phyloP scores from a whole-genome alignment of 208 protist genomes.

The Acanthamoeba sp. region DNA sequence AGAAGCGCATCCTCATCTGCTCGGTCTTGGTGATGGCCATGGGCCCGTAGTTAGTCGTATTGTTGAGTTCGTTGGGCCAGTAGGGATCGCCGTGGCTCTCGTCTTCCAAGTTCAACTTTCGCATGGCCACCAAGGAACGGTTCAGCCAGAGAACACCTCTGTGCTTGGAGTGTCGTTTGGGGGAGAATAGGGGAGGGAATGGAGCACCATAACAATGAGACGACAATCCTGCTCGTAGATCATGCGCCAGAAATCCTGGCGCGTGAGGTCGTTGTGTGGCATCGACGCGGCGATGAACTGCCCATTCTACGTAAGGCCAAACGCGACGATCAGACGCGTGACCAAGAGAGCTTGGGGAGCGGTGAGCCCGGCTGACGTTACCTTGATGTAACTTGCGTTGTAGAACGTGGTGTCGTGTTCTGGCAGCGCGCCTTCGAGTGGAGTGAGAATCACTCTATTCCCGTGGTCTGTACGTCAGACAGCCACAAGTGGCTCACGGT shows the following conservation, averaged over 20 bases:
- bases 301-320: neutral
- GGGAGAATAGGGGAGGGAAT: too few relatives aligned
- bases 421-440: neutral
- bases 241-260: slow-evolving; percentile 40
- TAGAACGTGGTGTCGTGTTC: slow-evolving; percentile 33
- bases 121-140: neutral
- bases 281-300: slow-evolving; percentile 40
- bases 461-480: neutral
- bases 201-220: slow-evolving; percentile 17
- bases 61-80: slow-evolving; percentile 30
- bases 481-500: too few relatives aligned
- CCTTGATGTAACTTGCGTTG: slow-evolving; percentile 30
- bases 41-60: neutral
- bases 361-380: neutral
- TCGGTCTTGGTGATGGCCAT: slow-evolving; percentile 46
- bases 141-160: too few relatives aligned
- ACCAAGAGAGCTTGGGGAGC: neutral
- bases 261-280: slow-evolving; percentile 47
- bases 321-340: neutral
- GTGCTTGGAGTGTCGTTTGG: too few relatives aligned
- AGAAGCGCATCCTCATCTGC: slow-evolving; percentile 29
- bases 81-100: slow-evolving; percentile 33
- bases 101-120: slow-evolving; percentile 22
- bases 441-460: neutral
- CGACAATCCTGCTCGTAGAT: slow-evolving; percentile 29